phyloP scores from a whole-genome alignment of 2,329 filamentous ascomycete genomes.

The Aspergillus fijiensis region DNA sequence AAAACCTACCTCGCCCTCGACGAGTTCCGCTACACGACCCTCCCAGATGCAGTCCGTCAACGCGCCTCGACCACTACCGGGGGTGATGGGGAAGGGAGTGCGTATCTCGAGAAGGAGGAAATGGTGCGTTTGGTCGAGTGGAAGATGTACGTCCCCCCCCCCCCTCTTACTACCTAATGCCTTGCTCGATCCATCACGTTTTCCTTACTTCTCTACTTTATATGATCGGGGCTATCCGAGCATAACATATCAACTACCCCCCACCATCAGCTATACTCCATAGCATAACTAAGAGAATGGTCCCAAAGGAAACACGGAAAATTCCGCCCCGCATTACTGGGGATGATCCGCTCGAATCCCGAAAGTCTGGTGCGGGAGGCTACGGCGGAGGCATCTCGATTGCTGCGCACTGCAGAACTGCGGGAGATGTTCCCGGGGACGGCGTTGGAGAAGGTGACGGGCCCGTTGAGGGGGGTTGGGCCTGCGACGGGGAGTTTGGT shows the following conservation, averaged over 20 bases:
- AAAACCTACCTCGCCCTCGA: slow-evolving; percentile 35
- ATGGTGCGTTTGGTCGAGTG: slow-evolving; percentile 43
- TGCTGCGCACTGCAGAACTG: not conserved
- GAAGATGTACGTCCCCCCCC: slow-evolving; percentile 41
- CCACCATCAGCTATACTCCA: no score
- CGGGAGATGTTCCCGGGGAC: slow-evolving; percentile 29
- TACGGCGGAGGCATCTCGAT: slow-evolving; percentile 28
- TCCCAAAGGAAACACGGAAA: slow-evolving; percentile 40
- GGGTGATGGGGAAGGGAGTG: slow-evolving; percentile 8
- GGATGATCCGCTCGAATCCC: slow-evolving; percentile 41
- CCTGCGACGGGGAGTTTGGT: slow-evolving; percentile 46
- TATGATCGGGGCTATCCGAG: no score
- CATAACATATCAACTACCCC: no score
- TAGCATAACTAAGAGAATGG: no score
- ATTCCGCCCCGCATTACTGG: slow-evolving; percentile 40
- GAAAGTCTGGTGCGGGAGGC: slow-evolving; percentile 26
- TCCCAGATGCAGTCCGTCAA: slow-evolving; percentile 29
- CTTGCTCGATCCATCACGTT: no score
- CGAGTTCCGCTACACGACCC: slow-evolving; percentile 37
- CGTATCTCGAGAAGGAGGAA: slow-evolving; percentile 35
- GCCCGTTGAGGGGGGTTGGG: slow-evolving; percentile 42
- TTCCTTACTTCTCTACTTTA: no score
- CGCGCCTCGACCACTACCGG: slow-evolving; percentile 9
- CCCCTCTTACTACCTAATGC: no score
- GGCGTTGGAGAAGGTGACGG: slow-evolving; percentile 35